A percentile compares a stretch with the other conserved stretches of the same genome.
These are phyloP conservation scores for Chlorella sp. DNA, from an alignment of 139 green algal genomes.

Conservation along the genomic window DNA sequence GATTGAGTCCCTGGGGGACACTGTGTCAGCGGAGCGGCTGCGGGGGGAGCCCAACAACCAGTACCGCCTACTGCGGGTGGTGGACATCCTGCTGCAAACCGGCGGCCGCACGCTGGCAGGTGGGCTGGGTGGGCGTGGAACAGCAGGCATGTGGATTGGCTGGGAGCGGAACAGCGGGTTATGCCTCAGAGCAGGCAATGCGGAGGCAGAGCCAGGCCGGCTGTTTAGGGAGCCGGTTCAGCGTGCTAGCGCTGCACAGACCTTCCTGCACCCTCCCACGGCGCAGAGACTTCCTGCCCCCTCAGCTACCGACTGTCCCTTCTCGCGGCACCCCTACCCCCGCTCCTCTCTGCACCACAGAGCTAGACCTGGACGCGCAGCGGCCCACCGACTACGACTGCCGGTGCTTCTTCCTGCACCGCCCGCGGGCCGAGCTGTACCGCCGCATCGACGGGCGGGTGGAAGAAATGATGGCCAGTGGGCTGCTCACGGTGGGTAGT, in stretches of 20 bases:
- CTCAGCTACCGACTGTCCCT: too few relatives aligned
- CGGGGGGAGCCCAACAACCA: constrained; percentile 87
- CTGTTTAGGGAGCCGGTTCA: too few relatives aligned
- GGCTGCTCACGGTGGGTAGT: constrained; percentile 51
- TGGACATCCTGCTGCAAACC: constrained; percentile 78
- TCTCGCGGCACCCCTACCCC: too few relatives aligned
- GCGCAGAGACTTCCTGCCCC: too few relatives aligned
- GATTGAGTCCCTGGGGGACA: constrained; percentile 74
- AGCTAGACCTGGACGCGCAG: constrained; percentile 33
- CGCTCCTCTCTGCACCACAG: too few relatives aligned
- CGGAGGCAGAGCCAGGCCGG: too few relatives aligned
- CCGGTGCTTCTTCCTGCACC: constrained; percentile 87
- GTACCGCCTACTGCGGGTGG: constrained; percentile 87
- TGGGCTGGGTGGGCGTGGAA: too few relatives aligned
- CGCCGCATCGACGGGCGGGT: constrained; percentile 76
- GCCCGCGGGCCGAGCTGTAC: constrained; percentile 78
- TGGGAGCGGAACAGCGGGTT: too few relatives aligned
- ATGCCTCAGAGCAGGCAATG: too few relatives aligned
- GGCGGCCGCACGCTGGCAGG: constrained; percentile 49
- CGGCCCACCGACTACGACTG: constrained; percentile 66
- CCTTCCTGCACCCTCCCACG: too few relatives aligned
- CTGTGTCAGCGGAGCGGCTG: constrained; percentile 62
- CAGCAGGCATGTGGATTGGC: too few relatives aligned
- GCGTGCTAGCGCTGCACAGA: too few relatives aligned
- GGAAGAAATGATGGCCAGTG: constrained; percentile 81